Base-by-base conservation (phyloP, 495 filamentous ascomycete species). In the Mycothermus thermophilus region DNA sequence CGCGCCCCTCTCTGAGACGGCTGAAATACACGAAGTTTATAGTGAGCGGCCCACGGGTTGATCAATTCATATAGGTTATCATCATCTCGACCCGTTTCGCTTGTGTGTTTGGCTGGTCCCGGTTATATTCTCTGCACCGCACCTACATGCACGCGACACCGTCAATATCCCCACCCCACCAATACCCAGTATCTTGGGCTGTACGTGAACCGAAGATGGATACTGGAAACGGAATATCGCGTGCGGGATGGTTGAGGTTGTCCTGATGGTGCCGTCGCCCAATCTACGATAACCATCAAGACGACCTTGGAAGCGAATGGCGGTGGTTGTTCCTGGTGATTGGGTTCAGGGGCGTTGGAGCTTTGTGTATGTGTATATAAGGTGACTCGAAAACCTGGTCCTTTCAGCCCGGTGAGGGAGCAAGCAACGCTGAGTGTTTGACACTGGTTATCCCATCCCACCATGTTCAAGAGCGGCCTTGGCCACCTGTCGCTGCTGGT, bases 401-500 rank as follows among this genome's bases (percentile, higher is more conserved):
- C 19, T 28, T 11, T 26, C 32, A 18, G 15, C 19, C 30, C 30
- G 30, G 12, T 23, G n/a, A n/a, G n/a, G n/a, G n/a, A n/a, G n/a
- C n/a, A n/a, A n/a, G n/a, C n/a, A n/a, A n/a, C n/a, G n/a, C n/a
- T n/a, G n/a, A n/a, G n/a, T n/a, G n/a, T n/a, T n/a, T n/a, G n/a
- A n/a, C n/a, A 2, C 10, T 28, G 3, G 16, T 14, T 20, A 5
- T 12, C 3, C 7, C 4, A 10, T 3, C 8, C 19, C 30, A 43
- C 16, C 9, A 52, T 55, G 48, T 37, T 40, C 16, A 28, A 6
- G 36, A 26, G 21, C 9, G 18, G 24, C 15, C 37, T 53, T 33
- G 30, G 47, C 30, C 38, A 29, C 32, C 27, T 51, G 15, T 48
- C 37, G 38, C 42, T 37, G 34, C 36, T 49, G 14, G 21, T 51